Base-by-base conservation (phyloP, 768 basidiomycete genomes). In the Sporobolomyces pararoseus region DNA sequence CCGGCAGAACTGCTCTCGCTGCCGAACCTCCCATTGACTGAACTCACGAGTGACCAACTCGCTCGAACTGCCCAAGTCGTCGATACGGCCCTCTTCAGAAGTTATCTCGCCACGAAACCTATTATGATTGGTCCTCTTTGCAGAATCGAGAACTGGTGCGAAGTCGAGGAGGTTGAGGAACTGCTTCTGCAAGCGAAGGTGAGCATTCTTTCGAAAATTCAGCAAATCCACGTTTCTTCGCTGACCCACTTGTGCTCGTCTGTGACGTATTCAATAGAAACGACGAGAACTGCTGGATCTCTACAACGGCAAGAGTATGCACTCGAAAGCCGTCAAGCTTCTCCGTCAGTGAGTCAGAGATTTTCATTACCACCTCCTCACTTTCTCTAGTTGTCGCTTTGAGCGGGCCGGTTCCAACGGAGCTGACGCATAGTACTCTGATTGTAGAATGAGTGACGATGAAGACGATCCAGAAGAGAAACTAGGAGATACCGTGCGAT, bases 271-370 rank as follows among this genome's bases (percentile, higher is more conserved):
- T 29, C 53, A n/a, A 55, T 27, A 98, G 94, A 95, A 93, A 88
- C 90, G 86, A 77, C 84, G 86, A 0, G 96, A 98, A 77, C 84
- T 99, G 44, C 86, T 91, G 53, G 91, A 90, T 78, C 80, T 98
- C 35, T 99, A 97, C 77, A 86, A 91, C 74, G 92, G 91, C 42
- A 93, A 93, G 83, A 89, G 89, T 81, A 96, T 95, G 91, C 96
- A 99, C 75, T 83, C 83, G 0, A 89, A 94, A 78, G 93, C 95
- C 0, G 79, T 99, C 72, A 81, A 84, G 34, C 83, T 98, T 39
- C 83, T 99, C n/a, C 84, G 85, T 77, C 85, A 90, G 95, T 96
- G 72, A 73, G 90, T 79, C 2, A 31, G 17, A 50, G 4, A 3
- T 50, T 35, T n/a, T 51, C 50, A 9, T n/a, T 39, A 46, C 46